phyloP scores from a whole-genome alignment of 2,329 filamentous ascomycete genomes.

The Aplosporella prunicola region DNA sequence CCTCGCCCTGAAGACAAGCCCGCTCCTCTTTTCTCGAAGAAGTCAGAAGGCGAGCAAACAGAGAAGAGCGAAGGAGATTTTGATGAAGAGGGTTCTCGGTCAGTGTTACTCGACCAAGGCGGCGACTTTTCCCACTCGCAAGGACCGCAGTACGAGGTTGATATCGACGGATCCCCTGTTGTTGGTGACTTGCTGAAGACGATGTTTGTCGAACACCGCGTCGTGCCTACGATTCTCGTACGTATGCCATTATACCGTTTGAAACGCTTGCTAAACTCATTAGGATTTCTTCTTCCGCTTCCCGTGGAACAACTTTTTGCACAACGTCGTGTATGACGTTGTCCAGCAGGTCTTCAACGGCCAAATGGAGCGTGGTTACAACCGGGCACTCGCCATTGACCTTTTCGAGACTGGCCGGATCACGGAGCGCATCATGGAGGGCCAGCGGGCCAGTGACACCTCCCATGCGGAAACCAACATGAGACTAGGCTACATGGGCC shows the following conservation, averaged over 20 bases:
- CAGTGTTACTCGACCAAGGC: slow-evolving; percentile 26
- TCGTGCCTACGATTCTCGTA: slow-evolving; percentile 92
- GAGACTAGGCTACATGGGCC: slow-evolving; percentile 95
- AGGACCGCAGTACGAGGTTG: slow-evolving; percentile 43
- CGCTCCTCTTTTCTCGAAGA: slow-evolving; percentile 52
- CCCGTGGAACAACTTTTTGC: slow-evolving; percentile 98
- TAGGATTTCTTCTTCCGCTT: slow-evolving; percentile 97
- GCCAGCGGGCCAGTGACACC: slow-evolving; percentile 77
- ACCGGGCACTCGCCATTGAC: slow-evolving; percentile 79
- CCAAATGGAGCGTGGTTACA: slow-evolving; percentile 92
- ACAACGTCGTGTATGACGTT: slow-evolving; percentile 98
- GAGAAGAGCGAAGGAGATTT: slow-evolving; percentile 25
- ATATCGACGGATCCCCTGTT: slow-evolving; percentile 60
- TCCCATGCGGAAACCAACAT: slow-evolving; percentile 77
- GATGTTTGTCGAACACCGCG: slow-evolving; percentile 87
- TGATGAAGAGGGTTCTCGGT: slow-evolving; percentile 24
- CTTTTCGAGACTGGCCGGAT: slow-evolving; percentile 86
- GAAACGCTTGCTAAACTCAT: slow-evolving; percentile 1
- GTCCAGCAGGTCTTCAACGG: slow-evolving; percentile 99
- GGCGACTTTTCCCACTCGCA: slow-evolving; percentile 14
- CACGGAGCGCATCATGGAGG: slow-evolving; percentile 83
- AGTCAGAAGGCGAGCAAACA: slow-evolving; percentile 18
- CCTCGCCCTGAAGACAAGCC: slow-evolving; percentile 60
- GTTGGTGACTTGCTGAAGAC: slow-evolving; percentile 94
- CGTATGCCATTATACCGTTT: too few species aligned